Evolutionary conservation across 2,329 filamentous ascomycete genomes (phyloP).

Genomic region (Colletotrichum aenigma): DNA sequence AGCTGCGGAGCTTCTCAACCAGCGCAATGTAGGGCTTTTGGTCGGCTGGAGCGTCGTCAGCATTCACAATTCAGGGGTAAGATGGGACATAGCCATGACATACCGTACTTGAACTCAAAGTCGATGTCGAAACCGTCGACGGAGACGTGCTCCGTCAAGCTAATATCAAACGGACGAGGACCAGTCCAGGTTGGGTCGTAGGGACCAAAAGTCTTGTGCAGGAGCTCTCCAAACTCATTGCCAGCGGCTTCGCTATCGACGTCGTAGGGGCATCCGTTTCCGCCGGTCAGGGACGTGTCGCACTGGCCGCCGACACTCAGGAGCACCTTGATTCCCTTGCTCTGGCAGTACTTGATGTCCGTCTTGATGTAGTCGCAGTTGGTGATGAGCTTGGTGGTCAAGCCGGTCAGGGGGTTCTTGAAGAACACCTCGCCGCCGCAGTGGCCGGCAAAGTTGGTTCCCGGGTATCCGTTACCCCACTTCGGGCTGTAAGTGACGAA

Average conservation of each 20-base stretch:
- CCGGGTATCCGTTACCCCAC: conserved; percentile 38
- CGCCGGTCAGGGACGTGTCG: conserved; percentile 19
- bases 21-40: conserved; percentile 40
- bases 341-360: conserved; percentile 46
- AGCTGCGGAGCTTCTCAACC: conserved; percentile 37
- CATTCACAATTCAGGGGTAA: background rate
- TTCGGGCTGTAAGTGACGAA: conserved; percentile 44
- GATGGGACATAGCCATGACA: background rate
- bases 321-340: conserved; percentile 45
- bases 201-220: conserved; percentile 43
- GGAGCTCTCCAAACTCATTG: conserved; percentile 39
- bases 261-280: conserved; percentile 33
- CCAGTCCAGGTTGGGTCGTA: conserved; percentile 31
- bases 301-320: conserved; percentile 43
- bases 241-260: conserved; percentile 35
- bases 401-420: conserved; percentile 22
- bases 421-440: conserved; percentile 33
- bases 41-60: conserved; percentile 27
- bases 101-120: conserved; percentile 38
- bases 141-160: conserved; percentile 25
- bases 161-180: conserved; percentile 43
- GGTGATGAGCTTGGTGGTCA: conserved; percentile 33
- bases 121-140: conserved; percentile 50
- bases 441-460: conserved; percentile 43
- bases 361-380: conserved; percentile 39